Evolutionary conservation across 164 flowering plant genomes (phyloP), one percentile per base, ranked within the genome.

Genomic region (Brasenia schreberi): DNA sequence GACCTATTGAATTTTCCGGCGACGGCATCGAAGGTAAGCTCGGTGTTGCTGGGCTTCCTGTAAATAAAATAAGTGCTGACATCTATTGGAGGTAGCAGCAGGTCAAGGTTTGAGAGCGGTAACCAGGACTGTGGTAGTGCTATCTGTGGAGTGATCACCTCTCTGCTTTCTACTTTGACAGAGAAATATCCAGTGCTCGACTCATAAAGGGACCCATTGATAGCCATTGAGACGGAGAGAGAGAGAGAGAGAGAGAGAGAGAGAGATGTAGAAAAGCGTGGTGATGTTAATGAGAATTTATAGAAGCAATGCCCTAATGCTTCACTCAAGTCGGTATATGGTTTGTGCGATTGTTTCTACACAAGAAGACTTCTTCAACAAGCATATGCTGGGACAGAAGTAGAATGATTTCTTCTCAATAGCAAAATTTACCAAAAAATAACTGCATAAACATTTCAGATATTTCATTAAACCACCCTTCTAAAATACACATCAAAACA

Each of bases 91-190:
- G 87, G 87, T 16, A 83, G 66, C 5, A 81, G 63, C 68, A 81
- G 45, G 67, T 83, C 87, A 14, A 83, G 80, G 69, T 83, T 83
- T 3, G 86, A 83, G 17, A 76, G 76, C 0, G 83, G 81, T 19
- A 82, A 73, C 78, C 79, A 69, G 52, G 70, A 77, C 19, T 78
- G 82, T 18, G 75, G 83, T 66, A 77, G 9, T 0, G 85, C 82
- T 64, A 80, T 52, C 42, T 56, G 70, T 18, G 85, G 72, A 5
- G 77, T 70, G 59, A 82, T 49, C 56, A 49, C 56, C 56, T 49
- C 56, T 49, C 56, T 49, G 56, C 56, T 49, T 14, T 49, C 16
- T 9, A 49, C 56, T 9, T 9, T 9, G 56, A 49, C 56, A 14
- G 56, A 49, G 56, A 49, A 49, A 14, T 49, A 49, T 9, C 56